Evolutionary conservation across 768 basidiomycete species (phyloP).

Genomic region (Boletus reticuloceps): DNA sequence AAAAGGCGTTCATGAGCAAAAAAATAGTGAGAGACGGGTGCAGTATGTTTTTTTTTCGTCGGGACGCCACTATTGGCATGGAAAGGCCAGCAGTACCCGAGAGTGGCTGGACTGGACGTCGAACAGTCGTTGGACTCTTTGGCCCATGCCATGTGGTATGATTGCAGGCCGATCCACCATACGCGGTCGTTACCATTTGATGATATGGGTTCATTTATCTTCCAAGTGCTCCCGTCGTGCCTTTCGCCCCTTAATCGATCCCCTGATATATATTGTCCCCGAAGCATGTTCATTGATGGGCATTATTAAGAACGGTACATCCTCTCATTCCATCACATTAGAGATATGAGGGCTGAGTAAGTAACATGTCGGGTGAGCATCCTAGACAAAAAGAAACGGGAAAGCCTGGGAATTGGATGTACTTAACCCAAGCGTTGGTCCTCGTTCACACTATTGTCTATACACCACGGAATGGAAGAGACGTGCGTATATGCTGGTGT

Average conservation of each 20-base stretch:
- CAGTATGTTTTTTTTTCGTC: background rate
- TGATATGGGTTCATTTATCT: constrained; percentile 1
- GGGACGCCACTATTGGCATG: too few relatives aligned
- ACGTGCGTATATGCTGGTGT: too few relatives aligned
- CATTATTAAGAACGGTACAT: background rate
- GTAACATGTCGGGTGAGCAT: background rate
- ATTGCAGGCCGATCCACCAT: background rate
- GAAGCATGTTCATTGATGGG: background rate
- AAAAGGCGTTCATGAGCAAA: background rate
- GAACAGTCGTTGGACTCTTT: too few relatives aligned
- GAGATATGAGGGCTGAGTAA: too few relatives aligned
- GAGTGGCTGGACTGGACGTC: too few relatives aligned
- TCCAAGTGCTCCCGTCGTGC: background rate
- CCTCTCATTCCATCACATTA: background rate
- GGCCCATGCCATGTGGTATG: background rate
- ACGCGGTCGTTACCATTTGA: background rate
- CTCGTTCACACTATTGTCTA: too few relatives aligned
- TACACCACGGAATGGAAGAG: background rate
- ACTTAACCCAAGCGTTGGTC: background rate
- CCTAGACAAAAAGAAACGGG: background rate
- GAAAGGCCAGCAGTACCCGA: too few relatives aligned
- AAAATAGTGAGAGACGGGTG: background rate
- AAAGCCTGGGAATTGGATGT: background rate
- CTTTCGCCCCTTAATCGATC: background rate
- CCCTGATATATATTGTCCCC: background rate